phyloP scores from a whole-genome alignment of 2,329 filamentous ascomycete genomes.

The Ophiocordyceps camponoti-rufipedis region DNA sequence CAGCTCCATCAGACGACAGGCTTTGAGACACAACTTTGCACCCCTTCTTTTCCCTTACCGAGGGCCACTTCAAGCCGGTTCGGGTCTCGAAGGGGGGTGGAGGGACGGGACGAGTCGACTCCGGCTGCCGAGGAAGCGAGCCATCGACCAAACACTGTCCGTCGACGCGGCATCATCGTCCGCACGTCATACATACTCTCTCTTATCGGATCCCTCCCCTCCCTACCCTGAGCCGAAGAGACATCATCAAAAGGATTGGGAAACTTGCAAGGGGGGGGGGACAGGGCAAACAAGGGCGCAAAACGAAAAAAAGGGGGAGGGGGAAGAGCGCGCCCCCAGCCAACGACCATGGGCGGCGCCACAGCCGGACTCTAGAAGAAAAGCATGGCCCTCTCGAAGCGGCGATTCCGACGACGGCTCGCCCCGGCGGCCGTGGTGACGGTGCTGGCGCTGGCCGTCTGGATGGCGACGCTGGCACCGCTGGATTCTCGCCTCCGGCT shows the following conservation, averaged over 20 bases:
- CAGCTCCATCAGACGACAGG: too few relatives aligned
- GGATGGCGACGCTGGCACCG: slow-evolving; percentile 5
- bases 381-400: not conserved
- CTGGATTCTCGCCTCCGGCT: slow-evolving; percentile 15
- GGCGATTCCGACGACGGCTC: not conserved
- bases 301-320: not conserved
- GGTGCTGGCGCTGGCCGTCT: slow-evolving; percentile 3
- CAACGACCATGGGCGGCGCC: not conserved
- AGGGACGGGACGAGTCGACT: not conserved
- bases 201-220: not conserved
- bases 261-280: too few relatives aligned
- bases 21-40: too few relatives aligned
- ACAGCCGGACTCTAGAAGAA: not conserved
- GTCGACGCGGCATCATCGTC: too few relatives aligned
- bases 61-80: not conserved
- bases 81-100: not conserved
- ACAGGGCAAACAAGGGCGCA: not conserved
- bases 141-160: too few relatives aligned
- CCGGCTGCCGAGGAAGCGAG: not conserved
- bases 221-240: not conserved
- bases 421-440: not conserved
- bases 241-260: not conserved
- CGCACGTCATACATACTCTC: not conserved
- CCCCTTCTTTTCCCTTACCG: too few relatives aligned
- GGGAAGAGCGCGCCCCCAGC: not conserved